Conservation (phyloP, 108 stramenopile genomes). For the Pseudonitzschia pungens region DNA sequence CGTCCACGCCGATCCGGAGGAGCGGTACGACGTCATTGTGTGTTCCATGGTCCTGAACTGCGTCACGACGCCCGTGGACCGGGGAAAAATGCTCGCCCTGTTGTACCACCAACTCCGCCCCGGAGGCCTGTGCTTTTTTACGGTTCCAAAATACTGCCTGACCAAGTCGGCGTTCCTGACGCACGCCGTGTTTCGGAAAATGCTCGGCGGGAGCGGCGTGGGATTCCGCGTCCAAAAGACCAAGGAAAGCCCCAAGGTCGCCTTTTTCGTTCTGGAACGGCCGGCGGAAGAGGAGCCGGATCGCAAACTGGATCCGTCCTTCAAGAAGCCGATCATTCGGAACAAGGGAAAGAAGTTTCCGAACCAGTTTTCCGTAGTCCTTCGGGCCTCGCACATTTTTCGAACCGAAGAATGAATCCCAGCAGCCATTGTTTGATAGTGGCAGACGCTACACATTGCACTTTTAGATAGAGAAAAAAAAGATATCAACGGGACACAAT, state of each 20-base stretch:
- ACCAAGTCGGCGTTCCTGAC: constrained; percentile 70
- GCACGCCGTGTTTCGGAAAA: constrained; percentile 47
- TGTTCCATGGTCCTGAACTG: constrained; percentile 97
- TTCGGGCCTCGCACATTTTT: constrained; percentile 37
- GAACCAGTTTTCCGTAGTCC: constrained; percentile 66
- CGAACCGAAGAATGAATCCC: not conserved
- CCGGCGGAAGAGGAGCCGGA: constrained; percentile 30
- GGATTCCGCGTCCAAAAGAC: constrained; percentile 67
- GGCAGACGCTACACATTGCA: too few relatives aligned
- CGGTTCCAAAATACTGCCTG: constrained; percentile 75
- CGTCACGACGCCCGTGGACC: constrained; percentile 72
- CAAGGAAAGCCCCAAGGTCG: constrained; percentile 77
- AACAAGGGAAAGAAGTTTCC: constrained; percentile 76
- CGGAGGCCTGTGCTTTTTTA: constrained; percentile 80
- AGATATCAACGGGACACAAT: too few relatives aligned
- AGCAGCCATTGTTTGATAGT: too few relatives aligned
- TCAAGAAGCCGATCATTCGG: constrained; percentile 28
- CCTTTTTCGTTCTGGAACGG: constrained; percentile 71
- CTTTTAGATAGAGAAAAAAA: too few relatives aligned
- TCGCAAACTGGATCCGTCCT: constrained; percentile 18
- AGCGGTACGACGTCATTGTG: constrained; percentile 67
- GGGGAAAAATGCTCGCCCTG: constrained; percentile 81
- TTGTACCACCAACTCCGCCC: constrained; percentile 72
- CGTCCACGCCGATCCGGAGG: constrained; percentile 6
- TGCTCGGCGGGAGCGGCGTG: constrained; percentile 51